Evolutionary conservation across 2,329 filamentous ascomycete genomes (phyloP).

Genomic region (Calonectria pseudoturangicola): DNA sequence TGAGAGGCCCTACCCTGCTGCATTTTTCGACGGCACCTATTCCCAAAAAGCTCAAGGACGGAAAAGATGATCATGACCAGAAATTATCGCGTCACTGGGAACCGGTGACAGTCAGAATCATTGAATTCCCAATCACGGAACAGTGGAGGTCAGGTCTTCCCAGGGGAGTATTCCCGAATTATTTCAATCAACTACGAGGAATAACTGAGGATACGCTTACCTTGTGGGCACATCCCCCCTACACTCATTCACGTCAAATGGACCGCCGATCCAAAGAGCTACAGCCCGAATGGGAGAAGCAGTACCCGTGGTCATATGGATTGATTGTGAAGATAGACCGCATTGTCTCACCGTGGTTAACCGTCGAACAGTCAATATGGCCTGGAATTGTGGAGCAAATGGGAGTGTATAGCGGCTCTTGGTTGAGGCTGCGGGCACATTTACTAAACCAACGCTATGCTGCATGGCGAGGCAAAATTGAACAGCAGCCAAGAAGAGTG

Average conservation of each 20-base stretch:
- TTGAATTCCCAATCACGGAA: background rate
- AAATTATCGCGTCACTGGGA: background rate
- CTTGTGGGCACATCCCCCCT: background rate
- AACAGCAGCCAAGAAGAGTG: background rate
- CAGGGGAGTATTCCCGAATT: background rate
- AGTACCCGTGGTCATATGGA: slow-evolving; percentile 6
- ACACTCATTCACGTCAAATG: background rate
- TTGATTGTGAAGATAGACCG: background rate
- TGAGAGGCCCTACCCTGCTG: background rate
- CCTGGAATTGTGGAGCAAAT: background rate
- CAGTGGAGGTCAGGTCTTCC: background rate
- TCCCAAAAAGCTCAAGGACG: background rate
- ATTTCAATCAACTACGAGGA: slow-evolving; percentile 6
- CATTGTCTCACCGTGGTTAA: background rate
- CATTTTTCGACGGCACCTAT: background rate
- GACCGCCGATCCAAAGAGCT: background rate
- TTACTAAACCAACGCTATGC: background rate
- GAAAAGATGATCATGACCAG: too few relatives aligned
- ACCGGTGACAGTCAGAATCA: slow-evolving; percentile 4
- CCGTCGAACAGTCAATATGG: slow-evolving; percentile 1
- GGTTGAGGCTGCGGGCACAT: background rate
- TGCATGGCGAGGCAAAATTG: background rate
- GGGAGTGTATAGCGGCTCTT: background rate
- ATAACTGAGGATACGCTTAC: slow-evolving; percentile 8
- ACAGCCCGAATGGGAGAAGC: background rate